Evolutionary conservation across 2,329 filamentous ascomycete genomes (phyloP), one percentile per base, ranked within the genome.

Genomic region (Pestalotiopsis sp.): DNA sequence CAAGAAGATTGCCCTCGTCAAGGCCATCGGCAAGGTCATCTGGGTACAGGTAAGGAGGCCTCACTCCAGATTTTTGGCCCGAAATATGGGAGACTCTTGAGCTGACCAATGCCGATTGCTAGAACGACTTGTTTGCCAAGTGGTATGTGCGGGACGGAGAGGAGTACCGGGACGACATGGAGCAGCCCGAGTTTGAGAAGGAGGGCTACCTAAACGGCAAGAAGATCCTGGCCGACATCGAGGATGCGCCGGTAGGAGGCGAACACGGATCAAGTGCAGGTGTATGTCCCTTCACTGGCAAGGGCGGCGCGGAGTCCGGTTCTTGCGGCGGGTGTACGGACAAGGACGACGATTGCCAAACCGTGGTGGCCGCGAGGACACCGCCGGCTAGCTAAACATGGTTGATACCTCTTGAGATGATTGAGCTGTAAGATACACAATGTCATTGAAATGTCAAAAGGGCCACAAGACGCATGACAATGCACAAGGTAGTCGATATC

Each of bases 101-200:
- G 49, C 49, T 56, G 20, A 56, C 49, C 49, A 20, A 20, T 5
- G 49, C 7, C 31, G 31, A 9, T 36, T 45, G 41, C 17, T 45
- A 45, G 80, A 95, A 95, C 77, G 93, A 95, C 78, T 84, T 95
- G 38, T 93, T 95, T 78, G 91, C 92, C n/a, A 92, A 92, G 78
- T 95, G 92, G 91, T 92, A 94, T 74, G 88, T 93, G 45, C 84
- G 87, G 41, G 90, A 93, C 72, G 90, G 90, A 3, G 66, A 67
- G 17, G 66, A 93, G 78, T 89, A 83, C 72, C 78, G 79, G 36
- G 75, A 80, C 1, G 81, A 81, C 17, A 81, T 83, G 13, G 83
- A 84, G 67, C 83, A 84, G 61, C 81, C 85, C 14, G 80, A 85
- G 31, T 78, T 89, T 59, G 89, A 92, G 76, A 81, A 83, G 66